Conservation (phyloP, 306 rosid species). For the Mimosa pudica region DNA sequence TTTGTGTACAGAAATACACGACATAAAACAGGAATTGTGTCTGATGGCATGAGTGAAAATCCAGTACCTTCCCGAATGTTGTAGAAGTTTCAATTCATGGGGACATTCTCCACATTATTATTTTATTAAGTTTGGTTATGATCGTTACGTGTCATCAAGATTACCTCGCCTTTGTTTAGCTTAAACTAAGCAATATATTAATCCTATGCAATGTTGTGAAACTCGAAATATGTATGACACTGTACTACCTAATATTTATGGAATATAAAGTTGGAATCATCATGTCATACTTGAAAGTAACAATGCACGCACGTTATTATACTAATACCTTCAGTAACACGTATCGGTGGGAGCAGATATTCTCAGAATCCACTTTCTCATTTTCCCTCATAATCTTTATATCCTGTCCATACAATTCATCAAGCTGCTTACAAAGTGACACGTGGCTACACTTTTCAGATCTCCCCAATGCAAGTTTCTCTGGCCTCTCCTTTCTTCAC, state of each 20-base stretch:
- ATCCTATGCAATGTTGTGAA: not conserved
- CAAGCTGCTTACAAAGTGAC: no score
- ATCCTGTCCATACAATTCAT: no score
- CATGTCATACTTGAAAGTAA: not conserved
- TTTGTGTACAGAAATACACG: not conserved
- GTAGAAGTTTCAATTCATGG: conserved; percentile 23
- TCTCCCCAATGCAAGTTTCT: no score
- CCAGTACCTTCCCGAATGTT: conserved; percentile 32
- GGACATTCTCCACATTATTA: not conserved
- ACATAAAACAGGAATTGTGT: not conserved
- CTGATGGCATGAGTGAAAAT: not conserved
- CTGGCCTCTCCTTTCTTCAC: no score
- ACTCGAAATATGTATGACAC: not conserved
- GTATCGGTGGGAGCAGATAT: no score
- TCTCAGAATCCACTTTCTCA: no score
- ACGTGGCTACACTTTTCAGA: no score
- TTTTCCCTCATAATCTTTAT: no score
- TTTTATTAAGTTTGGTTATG: not conserved
- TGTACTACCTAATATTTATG: not conserved
- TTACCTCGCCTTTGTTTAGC: not conserved
- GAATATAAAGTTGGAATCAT: not conserved
- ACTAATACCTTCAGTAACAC: not conserved
- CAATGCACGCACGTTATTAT: not conserved
- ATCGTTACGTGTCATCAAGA: not conserved
- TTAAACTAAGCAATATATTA: conserved; percentile 17